Evolutionary conservation across 169 alveolate species (phyloP).

Genomic region (Babesia gibsoni): DNA sequence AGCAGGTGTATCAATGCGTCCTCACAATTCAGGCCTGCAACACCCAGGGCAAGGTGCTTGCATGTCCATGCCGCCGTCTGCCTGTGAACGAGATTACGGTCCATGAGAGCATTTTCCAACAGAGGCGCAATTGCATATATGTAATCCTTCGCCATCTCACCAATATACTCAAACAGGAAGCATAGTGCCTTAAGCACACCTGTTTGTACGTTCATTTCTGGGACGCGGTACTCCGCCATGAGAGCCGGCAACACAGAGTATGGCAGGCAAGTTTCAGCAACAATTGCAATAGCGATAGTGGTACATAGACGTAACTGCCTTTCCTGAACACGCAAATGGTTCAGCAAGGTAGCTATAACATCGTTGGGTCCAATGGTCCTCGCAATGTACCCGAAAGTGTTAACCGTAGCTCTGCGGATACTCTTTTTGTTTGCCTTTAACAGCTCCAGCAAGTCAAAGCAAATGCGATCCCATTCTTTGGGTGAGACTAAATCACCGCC

Average conservation of each 20-base stretch:
- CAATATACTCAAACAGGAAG: constrained; percentile 98
- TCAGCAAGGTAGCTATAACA: constrained; percentile 90
- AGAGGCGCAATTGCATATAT: constrained; percentile 96
- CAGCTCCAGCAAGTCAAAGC: constrained; percentile 97
- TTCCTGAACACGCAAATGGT: constrained; percentile 97
- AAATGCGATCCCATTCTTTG: constrained; percentile 99
- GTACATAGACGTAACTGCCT: constrained; percentile 98
- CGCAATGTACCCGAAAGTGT: constrained; percentile 99
- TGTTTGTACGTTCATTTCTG: constrained; percentile 97
- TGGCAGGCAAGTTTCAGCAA: constrained; percentile 99
- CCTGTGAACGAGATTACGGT: constrained; percentile 98
- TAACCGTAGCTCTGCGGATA: constrained; percentile 97
- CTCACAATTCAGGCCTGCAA: constrained; percentile 90
- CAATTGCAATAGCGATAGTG: constrained; percentile 98
- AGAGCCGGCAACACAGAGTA: constrained; percentile 99
- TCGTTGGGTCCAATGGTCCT: constrained; percentile 99
- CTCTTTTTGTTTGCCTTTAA: constrained; percentile 94
- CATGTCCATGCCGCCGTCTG: constrained; percentile 98
- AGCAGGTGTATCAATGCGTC: constrained; percentile 96
- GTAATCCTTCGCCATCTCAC: constrained; percentile 94
- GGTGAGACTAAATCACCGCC: constrained; percentile 99
- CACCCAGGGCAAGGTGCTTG: constrained; percentile 97
- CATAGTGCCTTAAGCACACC: constrained; percentile 99
- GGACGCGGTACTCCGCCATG: constrained; percentile 98
- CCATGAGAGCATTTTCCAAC: constrained; percentile 98